Percentiles rank a stretch among this genome's conserved stretches.
Evolutionary conservation across 2,329 filamentous ascomycete species (phyloP).

Genomic region (Colletotrichum phormii): DNA sequence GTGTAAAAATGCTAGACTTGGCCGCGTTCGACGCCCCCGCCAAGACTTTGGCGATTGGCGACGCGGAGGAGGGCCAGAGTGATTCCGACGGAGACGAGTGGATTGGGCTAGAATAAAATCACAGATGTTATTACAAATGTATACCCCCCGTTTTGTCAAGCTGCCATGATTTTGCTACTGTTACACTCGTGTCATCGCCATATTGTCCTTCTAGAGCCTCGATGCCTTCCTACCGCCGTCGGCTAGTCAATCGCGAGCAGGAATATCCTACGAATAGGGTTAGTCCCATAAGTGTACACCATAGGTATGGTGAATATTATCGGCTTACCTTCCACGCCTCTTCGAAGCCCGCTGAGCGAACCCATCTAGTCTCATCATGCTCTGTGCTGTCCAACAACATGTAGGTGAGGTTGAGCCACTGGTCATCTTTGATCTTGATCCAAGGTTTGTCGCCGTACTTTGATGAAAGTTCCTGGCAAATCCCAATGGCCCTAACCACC

Average conservation of each 20-base stretch:
- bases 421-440: constrained; percentile 64
- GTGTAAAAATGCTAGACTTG: constrained; percentile 42
- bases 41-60: constrained; percentile 27
- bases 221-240: not conserved
- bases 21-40: constrained; percentile 27
- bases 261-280: constrained; percentile 16
- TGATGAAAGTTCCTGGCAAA: constrained; percentile 67
- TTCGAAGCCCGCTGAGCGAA: constrained; percentile 71
- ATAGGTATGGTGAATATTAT: not conserved
- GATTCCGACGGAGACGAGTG: constrained; percentile 58
- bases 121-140: constrained; percentile 39
- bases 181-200: not conserved
- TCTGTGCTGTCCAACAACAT: constrained; percentile 74
- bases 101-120: constrained; percentile 60
- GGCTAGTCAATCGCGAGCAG: constrained; percentile 27
- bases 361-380: constrained; percentile 60
- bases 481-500: constrained; percentile 74
- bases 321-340: constrained; percentile 69
- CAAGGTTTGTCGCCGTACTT: constrained; percentile 59
- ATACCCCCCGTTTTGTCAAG: constrained; percentile 35
- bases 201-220: not conserved
- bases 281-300: not conserved
- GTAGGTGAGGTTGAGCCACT: constrained; percentile 71
- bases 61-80: constrained; percentile 44
- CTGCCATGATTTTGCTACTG: no score